Evolutionary conservation across 1,284 basidiomycete species (phyloP), one percentile per base, ranked within the genome.

Genomic region (Wolfiporia cocos): DNA sequence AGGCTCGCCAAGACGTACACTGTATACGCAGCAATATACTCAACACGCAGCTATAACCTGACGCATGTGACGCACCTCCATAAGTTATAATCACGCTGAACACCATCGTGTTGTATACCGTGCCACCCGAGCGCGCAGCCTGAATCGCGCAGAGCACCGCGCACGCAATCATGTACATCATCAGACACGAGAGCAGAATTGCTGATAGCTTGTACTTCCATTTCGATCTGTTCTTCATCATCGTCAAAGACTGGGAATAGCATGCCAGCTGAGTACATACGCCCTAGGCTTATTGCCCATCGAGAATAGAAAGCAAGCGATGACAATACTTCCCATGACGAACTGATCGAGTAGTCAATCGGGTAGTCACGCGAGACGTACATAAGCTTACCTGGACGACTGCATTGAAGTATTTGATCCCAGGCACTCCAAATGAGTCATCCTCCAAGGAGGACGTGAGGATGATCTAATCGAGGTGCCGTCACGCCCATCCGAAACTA

Each of bases 251-350:
- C 9, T 14, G 14, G 26, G 26, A 14, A 28, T 14, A 28, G 26
- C 14, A 28, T 14, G 26, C 26, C 26, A 14, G n/a, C n/a, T 28
- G 14, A 36, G 7, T 30, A 62, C 80, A 51, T 58, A 90, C 78
- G 90, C 86, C 64, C 84, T 80, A 1, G 95, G 95, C 49, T 92
- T 84, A 62, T 98, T 99, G 4, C 96, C 95, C 88, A 99, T 94
- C 0, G 92, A 89, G 61, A 99, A 89, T 15, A 98, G 73, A 71
- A 99, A 97, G 54, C 85, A 89, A 0, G 88, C 84, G 14, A 94
- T 74, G 14, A 97, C 75, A 26, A 92, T 77, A 2, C 87, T 89
- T 3, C 84, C 77, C 71, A 96, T 86, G 23, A 84, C 66, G 61
- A 93, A 97, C 83, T 97, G 63, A 24, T 20, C n/a, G 12, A 1